Evolutionary conservation across 306 rosid species (phyloP).

Genomic region (Cucumis cinereus): DNA sequence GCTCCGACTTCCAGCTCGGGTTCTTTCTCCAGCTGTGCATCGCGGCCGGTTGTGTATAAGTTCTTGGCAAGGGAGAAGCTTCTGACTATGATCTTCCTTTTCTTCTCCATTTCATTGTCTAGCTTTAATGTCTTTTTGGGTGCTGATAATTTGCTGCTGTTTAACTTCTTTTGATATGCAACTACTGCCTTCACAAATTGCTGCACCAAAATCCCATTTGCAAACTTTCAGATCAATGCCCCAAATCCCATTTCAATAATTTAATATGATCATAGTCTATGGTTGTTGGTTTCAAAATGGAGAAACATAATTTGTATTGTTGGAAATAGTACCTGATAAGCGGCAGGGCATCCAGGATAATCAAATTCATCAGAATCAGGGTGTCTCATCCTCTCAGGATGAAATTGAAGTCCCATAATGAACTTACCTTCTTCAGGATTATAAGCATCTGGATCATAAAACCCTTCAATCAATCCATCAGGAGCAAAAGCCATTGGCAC

Average conservation of each 20-base stretch:
- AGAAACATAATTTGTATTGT: not conserved
- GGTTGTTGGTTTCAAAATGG: too few species aligned
- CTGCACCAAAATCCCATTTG: constrained; percentile 20
- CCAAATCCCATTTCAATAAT: too few species aligned
- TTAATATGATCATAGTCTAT: too few species aligned
- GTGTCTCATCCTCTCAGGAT: constrained; percentile 80
- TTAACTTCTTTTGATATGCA: constrained; percentile 62
- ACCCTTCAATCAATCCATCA: constrained; percentile 82
- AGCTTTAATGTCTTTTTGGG: constrained; percentile 39
- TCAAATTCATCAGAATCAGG: constrained; percentile 72
- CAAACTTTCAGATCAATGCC: not conserved
- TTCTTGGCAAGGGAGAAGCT: constrained; percentile 77
- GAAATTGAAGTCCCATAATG: constrained; percentile 91
- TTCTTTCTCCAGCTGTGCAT: constrained; percentile 23
- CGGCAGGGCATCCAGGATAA: constrained; percentile 78
- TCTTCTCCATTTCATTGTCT: constrained; percentile 59
- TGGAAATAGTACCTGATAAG: constrained; percentile 53
- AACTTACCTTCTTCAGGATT: constrained; percentile 86
- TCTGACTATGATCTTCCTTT: constrained; percentile 36
- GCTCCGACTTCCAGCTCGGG: constrained; percentile 80
- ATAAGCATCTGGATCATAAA: constrained; percentile 82
- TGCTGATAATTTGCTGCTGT: constrained; percentile 17
- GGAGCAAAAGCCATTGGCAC: constrained; percentile 76
- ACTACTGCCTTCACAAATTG: constrained; percentile 86
- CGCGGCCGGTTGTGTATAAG: constrained; percentile 39